Evolutionary conservation across 73 alveolate genomes (phyloP), one percentile per base, ranked within the genome.

Genomic region (Blepharisma japonicum): DNA sequence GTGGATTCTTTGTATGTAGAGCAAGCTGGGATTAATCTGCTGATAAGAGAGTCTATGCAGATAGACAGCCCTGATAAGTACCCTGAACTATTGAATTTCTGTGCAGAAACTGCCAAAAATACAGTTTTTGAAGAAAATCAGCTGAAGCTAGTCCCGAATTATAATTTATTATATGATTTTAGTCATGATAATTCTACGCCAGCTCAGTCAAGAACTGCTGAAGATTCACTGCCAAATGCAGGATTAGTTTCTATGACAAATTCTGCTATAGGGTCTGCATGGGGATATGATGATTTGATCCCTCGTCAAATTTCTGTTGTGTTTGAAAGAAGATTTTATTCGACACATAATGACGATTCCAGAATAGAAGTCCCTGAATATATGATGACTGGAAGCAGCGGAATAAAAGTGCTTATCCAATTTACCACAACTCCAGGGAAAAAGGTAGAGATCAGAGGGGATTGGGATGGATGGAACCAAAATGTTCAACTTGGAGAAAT

Each of bases 161-260:
- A n/a, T 61, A 9, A 18, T 20, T 82, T 96, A 25, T 81, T 94
- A 23, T 96, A 92, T 77, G 99, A 96, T 81, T 86, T 91, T 80
- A 94, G 98, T 55, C 99, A 96, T 84, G 99, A 96, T 72, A 96
- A 96, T 83, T 94, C 92, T 50, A 81, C 98, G 25, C 84, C 91
- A 11, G 71, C 87, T 3, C 94, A 89, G 68, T 87, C 87, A 71
- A 88, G 89, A 79, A 83, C 83, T 27, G 88, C 91, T 55, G 86
- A 87, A 47, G 85, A 91, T 56, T 81, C 93, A 55, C 80, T 94
- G 55, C 92, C 97, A 6, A 90, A 84, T 53, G 79, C 93, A 77
- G 98, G 92, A 6, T 76, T 94, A 7, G 81, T 83, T 72, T 70
- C 98, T 3, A 71, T 94, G 70, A 82, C 94, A 55, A 85, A 87